phyloP scores from a whole-genome alignment of 495 filamentous ascomycete genomes.

The Annulohypoxylon stygium region DNA sequence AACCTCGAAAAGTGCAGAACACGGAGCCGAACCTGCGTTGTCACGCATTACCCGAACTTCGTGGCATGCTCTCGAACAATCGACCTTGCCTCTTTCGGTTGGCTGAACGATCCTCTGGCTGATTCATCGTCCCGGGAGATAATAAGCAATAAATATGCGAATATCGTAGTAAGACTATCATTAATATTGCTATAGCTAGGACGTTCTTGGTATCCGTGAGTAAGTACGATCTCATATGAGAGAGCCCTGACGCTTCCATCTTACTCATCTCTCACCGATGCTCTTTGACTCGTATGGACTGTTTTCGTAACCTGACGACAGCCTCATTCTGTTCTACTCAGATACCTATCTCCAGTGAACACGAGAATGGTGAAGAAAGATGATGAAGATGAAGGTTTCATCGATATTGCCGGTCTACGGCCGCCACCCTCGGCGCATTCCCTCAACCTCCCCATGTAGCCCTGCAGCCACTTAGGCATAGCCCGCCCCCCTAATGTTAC shows the following conservation, averaged over 20 bases:
- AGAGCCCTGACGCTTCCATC: slow-evolving; percentile 12
- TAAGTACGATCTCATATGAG: slow-evolving; percentile 11
- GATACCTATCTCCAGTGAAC: neutral
- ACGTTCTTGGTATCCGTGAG: slow-evolving; percentile 14
- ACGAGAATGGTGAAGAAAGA: neutral
- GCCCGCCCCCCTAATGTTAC: slow-evolving; percentile 26
- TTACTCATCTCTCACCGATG: slow-evolving; percentile 31
- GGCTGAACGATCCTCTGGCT: neutral
- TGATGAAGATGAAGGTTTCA: slow-evolving; percentile 14
- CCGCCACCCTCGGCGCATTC: slow-evolving; percentile 21
- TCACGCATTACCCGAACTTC: neutral
- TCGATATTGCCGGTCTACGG: slow-evolving; percentile 4
- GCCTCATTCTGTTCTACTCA: neutral
- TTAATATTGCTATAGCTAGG: slow-evolving; percentile 24
- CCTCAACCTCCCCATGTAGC: slow-evolving; percentile 5
- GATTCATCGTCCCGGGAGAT: neutral
- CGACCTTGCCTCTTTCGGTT: neutral
- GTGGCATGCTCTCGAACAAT: neutral
- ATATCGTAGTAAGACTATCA: slow-evolving; percentile 9
- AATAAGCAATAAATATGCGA: slow-evolving; percentile 31
- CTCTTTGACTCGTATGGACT: neutral
- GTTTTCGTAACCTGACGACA: neutral
- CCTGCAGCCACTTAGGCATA: slow-evolving; percentile 24
- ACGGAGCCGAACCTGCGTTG: neutral
- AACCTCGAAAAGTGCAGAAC: neutral